These are phyloP conservation scores for Trametes meyenii DNA, from an alignment of 768 basidiomycete genomes.

Conservation along the genomic window DNA sequence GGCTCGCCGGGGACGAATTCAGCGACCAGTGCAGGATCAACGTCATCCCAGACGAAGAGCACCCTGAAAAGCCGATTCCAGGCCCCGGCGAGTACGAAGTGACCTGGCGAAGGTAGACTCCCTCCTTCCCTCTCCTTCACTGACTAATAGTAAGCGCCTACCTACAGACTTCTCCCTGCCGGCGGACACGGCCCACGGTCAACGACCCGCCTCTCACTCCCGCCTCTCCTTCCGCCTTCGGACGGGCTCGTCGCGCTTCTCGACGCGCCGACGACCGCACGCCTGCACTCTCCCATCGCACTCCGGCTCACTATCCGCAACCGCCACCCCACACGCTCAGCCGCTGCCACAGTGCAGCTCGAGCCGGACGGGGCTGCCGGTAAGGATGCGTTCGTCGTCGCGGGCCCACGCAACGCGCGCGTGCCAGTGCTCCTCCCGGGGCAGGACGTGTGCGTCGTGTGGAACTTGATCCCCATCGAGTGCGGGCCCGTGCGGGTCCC, in stretches of 20 bases:
- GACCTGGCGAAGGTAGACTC: constrained; percentile 62
- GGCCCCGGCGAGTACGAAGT: constrained; percentile 64
- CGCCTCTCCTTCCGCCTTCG: constrained; percentile 58
- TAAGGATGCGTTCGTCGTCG: constrained; percentile 75
- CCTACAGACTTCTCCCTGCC: constrained; percentile 47
- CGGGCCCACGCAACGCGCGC: constrained; percentile 69
- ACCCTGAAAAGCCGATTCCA: constrained; percentile 38
- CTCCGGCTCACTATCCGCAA: constrained; percentile 69
- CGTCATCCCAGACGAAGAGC: constrained; percentile 46
- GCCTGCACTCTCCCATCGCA: constrained; percentile 61
- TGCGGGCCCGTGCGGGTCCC: constrained; percentile 72
- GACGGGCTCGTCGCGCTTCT: constrained; percentile 71
- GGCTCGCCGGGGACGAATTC: constrained; percentile 66
- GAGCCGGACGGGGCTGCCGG: constrained; percentile 56
- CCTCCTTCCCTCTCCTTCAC: constrained; percentile 7
- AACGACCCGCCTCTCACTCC: constrained; percentile 59
- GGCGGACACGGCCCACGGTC: constrained; percentile 48
- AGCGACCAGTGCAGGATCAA: constrained; percentile 56
- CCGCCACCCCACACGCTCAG: constrained; percentile 60
- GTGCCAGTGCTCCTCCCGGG: constrained; percentile 77
- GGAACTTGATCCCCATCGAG: constrained; percentile 74
- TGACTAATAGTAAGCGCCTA: not conserved
- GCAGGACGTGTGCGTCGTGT: constrained; percentile 62
- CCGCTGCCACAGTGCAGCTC: constrained; percentile 70
- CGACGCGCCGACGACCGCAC: constrained; percentile 60